Evolutionary conservation across 2,329 filamentous ascomycete species (phyloP), one percentile per base, ranked within the genome.

Genomic region (Elsinoe arachidis): DNA sequence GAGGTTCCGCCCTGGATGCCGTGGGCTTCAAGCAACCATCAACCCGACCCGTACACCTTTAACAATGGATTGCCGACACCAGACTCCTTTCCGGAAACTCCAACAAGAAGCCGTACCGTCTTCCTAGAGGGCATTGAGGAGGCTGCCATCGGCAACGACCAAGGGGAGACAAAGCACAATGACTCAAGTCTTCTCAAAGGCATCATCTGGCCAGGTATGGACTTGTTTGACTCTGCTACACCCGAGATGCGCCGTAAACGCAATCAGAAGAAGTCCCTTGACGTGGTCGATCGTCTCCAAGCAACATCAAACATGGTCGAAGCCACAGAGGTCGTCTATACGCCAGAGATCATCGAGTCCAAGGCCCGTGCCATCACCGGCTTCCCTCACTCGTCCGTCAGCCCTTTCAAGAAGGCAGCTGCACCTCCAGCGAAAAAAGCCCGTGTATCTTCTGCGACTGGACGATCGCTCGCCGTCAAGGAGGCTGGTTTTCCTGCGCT

Each of bases 221-320:
- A 82, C 55, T 78, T 89, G n/a, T 90, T 91, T 67, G 88, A 92
- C 69, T 83, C 88, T 55, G 88, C 88, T 3, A 87, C 85, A 3
- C 79, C 83, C 14, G 81, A 86, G 60, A 86, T 87, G 78, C 85
- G 83, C 64, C 80, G 84, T 46, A 88, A 83, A 72, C 78, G 88
- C 54, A 91, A 91, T 67, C 88, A 92, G 70, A 83, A 86, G 64
- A 92, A 92, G 69, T 82, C 85, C 56, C 78, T 76, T n/a, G 84
- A 82, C 1, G 83, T 89, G n/a, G 73, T 90, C 19, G 76, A 81
- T 57, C 80, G 81, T 59, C 83, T 92, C 70, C 78, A 84, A 63
- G 70, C 78, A 55, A 82, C 81, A 15, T 90, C 87, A 0, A 76
- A 79, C 61, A 75, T 78, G 2, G 81, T 90, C 34, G 78, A 81